These are phyloP conservation scores for Candida ficus DNA, from an alignment of 805 yeast species.

Conservation along the genomic window DNA sequence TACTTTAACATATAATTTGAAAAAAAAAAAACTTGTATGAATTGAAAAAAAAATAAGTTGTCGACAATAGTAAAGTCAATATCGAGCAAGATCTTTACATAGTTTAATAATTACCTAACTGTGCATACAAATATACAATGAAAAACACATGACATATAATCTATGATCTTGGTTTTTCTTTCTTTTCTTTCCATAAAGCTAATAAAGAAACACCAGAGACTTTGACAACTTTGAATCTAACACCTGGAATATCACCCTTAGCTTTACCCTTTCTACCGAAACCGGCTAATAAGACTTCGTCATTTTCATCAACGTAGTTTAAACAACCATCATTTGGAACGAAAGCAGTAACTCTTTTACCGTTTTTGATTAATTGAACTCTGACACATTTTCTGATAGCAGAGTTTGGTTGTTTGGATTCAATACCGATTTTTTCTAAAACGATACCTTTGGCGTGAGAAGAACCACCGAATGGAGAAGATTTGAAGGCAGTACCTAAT, in stretches of 20 bases:
- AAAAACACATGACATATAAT: slow-evolving; percentile 17
- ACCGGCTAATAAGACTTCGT: slow-evolving; percentile 99
- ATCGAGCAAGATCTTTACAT: too few species aligned
- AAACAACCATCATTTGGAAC: slow-evolving; percentile 99
- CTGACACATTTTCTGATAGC: slow-evolving; percentile 99
- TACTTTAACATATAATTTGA: neutral
- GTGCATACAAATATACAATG: slow-evolving; percentile 27
- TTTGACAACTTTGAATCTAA: slow-evolving; percentile 99
- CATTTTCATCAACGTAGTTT: slow-evolving; percentile 99
- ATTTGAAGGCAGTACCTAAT: slow-evolving; percentile 99
- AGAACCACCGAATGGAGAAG: slow-evolving; percentile 99
- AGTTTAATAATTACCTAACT: slow-evolving; percentile 12
- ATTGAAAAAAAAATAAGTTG: too few species aligned
- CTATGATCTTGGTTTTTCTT: slow-evolving; percentile 99
- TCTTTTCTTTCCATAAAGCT: slow-evolving; percentile 99
- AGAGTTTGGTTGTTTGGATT: slow-evolving; percentile 99
- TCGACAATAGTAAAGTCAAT: too few species aligned
- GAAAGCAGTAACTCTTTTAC: slow-evolving; percentile 99
- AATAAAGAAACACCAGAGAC: slow-evolving; percentile 99
- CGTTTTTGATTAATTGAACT: slow-evolving; percentile 99
- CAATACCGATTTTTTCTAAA: slow-evolving; percentile 98
- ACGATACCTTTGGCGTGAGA: slow-evolving; percentile 99
- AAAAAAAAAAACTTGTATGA: too few species aligned
- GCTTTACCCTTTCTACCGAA: slow-evolving; percentile 99
- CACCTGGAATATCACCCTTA: slow-evolving; percentile 99